Conservation (phyloP, 805 yeast genomes). For the Ogataea pignaliae region DNA sequence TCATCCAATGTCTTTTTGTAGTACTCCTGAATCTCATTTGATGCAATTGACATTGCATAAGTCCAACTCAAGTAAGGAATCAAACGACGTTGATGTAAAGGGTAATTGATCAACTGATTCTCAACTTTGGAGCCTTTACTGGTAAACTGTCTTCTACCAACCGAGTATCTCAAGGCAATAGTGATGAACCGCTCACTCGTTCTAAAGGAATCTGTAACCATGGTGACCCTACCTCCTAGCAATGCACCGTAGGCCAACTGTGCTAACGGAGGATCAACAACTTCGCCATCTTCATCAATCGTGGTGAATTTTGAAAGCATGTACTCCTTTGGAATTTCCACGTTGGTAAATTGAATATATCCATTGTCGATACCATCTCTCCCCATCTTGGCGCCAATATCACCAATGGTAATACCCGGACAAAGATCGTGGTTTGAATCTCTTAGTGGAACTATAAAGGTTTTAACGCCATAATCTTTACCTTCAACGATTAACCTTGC, state of each 20-base stretch:
- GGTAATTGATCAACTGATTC: constrained; percentile 76
- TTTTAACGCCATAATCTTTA: constrained; percentile 87
- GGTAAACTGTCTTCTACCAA: constrained; percentile 81
- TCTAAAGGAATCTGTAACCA: constrained; percentile 84
- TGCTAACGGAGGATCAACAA: constrained; percentile 76
- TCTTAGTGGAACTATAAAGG: constrained; percentile 87
- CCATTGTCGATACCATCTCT: constrained; percentile 95
- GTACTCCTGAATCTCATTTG: constrained; percentile 53
- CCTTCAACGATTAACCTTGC: constrained; percentile 80
- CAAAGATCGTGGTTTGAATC: constrained; percentile 65
- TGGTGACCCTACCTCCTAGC: constrained; percentile 81
- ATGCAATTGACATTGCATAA: constrained; percentile 70
- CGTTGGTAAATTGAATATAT: constrained; percentile 88
- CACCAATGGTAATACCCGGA: constrained; percentile 85
- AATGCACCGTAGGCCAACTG: constrained; percentile 87
- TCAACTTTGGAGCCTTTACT: constrained; percentile 44
- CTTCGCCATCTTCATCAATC: constrained; percentile 65
- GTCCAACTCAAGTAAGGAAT: constrained; percentile 80
- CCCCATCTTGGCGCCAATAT: constrained; percentile 94
- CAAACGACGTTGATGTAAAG: constrained; percentile 83
- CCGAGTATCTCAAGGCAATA: constrained; percentile 84
- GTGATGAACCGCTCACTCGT: constrained; percentile 75
- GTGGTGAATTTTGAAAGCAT: constrained; percentile 79
- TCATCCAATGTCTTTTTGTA: constrained; percentile 46
- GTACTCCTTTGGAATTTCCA: constrained; percentile 75